phyloP scores from a whole-genome alignment of 352 stramenopile species.

The Elongisporangium undulatum region DNA sequence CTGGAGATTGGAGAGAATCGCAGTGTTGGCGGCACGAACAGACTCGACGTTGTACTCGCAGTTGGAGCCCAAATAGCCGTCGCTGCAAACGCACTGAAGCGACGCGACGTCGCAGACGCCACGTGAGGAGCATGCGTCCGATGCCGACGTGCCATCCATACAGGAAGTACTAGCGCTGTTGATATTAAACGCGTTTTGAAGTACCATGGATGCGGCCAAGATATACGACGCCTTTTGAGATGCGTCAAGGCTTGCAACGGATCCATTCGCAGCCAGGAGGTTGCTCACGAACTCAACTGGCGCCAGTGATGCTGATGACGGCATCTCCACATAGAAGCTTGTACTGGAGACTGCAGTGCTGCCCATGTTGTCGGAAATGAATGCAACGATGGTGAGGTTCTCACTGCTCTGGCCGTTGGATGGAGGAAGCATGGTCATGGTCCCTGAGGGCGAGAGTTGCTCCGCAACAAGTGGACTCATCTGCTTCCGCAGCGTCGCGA shows the following conservation, averaged over 20 bases:
- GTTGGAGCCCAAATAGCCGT: constrained; percentile 32
- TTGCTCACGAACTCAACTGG: constrained; percentile 32
- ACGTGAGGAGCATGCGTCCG: constrained; percentile 22
- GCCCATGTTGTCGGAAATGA: constrained; percentile 47
- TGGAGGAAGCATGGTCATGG: constrained; percentile 41
- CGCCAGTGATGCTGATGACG: constrained; percentile 20
- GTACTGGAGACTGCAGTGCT: background rate
- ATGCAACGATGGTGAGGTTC: constrained; percentile 45
- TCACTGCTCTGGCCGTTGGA: constrained; percentile 16
- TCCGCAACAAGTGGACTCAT: constrained; percentile 34
- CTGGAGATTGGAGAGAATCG: constrained; percentile 40
- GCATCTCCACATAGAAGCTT: constrained; percentile 30
- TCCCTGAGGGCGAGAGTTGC: constrained; percentile 27
- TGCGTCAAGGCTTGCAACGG: constrained; percentile 6
- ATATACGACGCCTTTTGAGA: constrained; percentile 28
- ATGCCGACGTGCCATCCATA: background rate
- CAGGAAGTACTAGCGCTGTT: constrained; percentile 3
- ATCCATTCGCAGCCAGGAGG: constrained; percentile 18
- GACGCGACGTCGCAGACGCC: constrained; percentile 25
- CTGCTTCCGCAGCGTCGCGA: constrained; percentile 20
- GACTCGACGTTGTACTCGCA: constrained; percentile 33
- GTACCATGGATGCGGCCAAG: constrained; percentile 37
- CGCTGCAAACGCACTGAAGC: constrained; percentile 21
- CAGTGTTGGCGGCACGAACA: constrained; percentile 31
- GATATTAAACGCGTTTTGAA: constrained; percentile 30